A percentile compares a stretch with the other conserved stretches of the same genome.
Conservation (phyloP, 169 alveolate genomes). For the Hepatocystis sp. region DNA sequence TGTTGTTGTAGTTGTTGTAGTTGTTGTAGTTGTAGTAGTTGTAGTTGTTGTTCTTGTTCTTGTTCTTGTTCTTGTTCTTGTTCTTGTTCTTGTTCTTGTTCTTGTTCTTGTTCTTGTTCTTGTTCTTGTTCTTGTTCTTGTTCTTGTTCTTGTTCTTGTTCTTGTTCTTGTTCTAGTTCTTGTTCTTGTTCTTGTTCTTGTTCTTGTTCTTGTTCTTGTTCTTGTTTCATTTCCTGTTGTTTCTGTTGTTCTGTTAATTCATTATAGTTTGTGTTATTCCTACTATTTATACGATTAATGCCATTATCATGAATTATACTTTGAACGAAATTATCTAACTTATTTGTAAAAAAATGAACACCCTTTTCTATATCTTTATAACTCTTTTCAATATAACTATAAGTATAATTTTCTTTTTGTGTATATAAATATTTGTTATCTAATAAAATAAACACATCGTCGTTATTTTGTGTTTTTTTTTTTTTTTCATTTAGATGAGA, state of each 20-base stretch:
- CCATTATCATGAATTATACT: not conserved
- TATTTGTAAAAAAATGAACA: not conserved
- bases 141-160: too few relatives aligned
- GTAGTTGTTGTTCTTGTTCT: too few relatives aligned
- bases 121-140: too few relatives aligned
- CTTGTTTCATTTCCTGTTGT: not conserved
- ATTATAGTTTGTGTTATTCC: too few relatives aligned
- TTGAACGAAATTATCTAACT: not conserved
- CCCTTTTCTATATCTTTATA: slow-evolving; percentile 6
- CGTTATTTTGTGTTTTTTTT: not conserved
- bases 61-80: too few relatives aligned
- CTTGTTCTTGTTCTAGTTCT: too few relatives aligned
- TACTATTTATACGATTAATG: too few relatives aligned
- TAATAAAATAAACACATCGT: not conserved
- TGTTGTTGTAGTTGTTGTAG: too few relatives aligned
- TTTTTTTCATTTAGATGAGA: not conserved
- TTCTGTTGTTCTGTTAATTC: not conserved
- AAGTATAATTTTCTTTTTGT: slow-evolving; percentile 51
- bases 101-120: too few relatives aligned
- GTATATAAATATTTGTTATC: slow-evolving; percentile 29
- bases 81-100: too few relatives aligned
- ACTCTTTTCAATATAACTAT: slow-evolving; percentile 22
- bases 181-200: too few relatives aligned
- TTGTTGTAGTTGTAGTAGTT: too few relatives aligned
- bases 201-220: not conserved